Conservation (phyloP, 164 flowering plant species). For the Protea cynaroides region DNA sequence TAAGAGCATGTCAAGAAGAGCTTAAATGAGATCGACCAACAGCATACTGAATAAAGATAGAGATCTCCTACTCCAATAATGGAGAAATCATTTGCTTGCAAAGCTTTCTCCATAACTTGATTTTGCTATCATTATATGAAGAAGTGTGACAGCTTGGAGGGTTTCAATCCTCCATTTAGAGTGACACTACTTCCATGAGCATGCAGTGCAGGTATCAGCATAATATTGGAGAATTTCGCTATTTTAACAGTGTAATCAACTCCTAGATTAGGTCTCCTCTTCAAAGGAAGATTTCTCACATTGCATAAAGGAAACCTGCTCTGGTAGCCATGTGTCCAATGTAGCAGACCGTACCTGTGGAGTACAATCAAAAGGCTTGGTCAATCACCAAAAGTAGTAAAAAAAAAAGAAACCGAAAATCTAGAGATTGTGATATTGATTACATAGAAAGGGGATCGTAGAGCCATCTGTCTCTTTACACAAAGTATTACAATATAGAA, state of each 20-base stretch:
- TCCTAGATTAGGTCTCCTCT: neutral
- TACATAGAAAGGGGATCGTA: no score
- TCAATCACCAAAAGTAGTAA: neutral
- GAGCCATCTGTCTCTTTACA: no score
- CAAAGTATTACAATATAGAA: no score
- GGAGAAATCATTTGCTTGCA: neutral
- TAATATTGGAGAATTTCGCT: neutral
- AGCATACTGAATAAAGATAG: neutral
- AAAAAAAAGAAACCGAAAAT: neutral
- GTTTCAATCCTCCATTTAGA: neutral
- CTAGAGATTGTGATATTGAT: neutral
- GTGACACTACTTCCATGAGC: neutral
- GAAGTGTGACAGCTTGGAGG: neutral
- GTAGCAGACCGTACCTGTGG: conserved; percentile 75
- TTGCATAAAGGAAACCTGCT: conserved; percentile 64
- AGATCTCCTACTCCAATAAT: neutral
- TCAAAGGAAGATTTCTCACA: conserved; percentile 32
- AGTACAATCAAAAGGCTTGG: conserved; percentile 3
- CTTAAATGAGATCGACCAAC: neutral
- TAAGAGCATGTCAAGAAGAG: neutral
- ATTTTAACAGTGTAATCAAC: neutral
- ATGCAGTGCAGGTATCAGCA: neutral
- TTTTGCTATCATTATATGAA: neutral
- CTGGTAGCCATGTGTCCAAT: conserved; percentile 77
- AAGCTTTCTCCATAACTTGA: neutral